These are phyloP conservation scores for Leccinum imitatum DNA, from an alignment of 768 basidiomycete species.

Conservation along the genomic window DNA sequence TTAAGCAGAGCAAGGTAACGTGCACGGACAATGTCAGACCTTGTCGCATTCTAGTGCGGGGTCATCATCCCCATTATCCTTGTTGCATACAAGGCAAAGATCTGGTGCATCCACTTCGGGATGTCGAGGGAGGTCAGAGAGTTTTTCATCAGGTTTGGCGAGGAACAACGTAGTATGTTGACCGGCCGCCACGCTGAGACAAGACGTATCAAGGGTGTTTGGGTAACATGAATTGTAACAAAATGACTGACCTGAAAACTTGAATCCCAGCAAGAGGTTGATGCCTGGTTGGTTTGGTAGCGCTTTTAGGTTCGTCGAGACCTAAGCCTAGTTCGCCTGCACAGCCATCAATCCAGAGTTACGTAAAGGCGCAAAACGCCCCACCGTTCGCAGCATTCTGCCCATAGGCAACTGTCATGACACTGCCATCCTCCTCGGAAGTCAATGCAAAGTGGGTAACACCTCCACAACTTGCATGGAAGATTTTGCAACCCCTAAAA, in stretches of 20 bases:
- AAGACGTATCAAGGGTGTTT: not conserved
- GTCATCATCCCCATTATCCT: slow-evolving; percentile 71
- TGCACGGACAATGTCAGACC: slow-evolving; percentile 39
- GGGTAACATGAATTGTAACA: slow-evolving; percentile 19
- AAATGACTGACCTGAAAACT: slow-evolving; percentile 60
- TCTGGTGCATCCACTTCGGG: slow-evolving; percentile 74
- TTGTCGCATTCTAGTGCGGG: slow-evolving; percentile 88
- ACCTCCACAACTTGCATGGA: slow-evolving; percentile 71
- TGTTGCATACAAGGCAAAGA: slow-evolving; percentile 68
- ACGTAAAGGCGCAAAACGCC: not conserved
- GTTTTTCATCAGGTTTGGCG: slow-evolving; percentile 68
- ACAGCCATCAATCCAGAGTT: slow-evolving; percentile 1
- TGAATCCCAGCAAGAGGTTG: slow-evolving; percentile 72
- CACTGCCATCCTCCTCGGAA: slow-evolving; percentile 67
- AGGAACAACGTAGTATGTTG: slow-evolving; percentile 87
- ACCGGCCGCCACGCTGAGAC: slow-evolving; percentile 71
- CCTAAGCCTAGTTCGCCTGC: slow-evolving; percentile 81
- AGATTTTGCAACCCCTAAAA: slow-evolving; percentile 75
- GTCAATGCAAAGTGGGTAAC: slow-evolving; percentile 85
- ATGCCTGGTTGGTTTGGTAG: slow-evolving; percentile 78
- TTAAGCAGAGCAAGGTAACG: slow-evolving; percentile 2
- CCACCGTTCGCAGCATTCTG: slow-evolving; percentile 84
- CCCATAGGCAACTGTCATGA: slow-evolving; percentile 85
- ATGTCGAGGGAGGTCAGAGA: slow-evolving; percentile 78
- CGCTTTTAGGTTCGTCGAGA: slow-evolving; percentile 77